Base-by-base conservation (phyloP, 805 yeast genomes). In the Ogataea trehalophila region DNA sequence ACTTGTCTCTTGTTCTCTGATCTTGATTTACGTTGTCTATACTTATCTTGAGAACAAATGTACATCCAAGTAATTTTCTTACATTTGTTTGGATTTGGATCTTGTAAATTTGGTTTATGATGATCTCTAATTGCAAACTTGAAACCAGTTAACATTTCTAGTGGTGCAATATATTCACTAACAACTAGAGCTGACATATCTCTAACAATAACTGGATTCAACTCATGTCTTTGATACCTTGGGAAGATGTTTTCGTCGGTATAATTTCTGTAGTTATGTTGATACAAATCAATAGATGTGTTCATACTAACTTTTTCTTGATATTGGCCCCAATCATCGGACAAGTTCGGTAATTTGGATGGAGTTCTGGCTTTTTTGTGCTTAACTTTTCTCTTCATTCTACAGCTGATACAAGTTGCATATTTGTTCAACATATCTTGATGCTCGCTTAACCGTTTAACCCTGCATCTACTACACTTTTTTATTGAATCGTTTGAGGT, bases 391-490 rank as follows among this genome's bases (percentile, higher is more conserved):
- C 77, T 61, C 47, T 70, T 70, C 22, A 56, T 54, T 35, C 77
- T 55, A 55, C 77, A 73, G 37, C 60, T 65, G 26, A 57, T 22
- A 49, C 77, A 73, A 0, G 77, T 73, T n/a, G 69, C 68, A 53
- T 71, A 73, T 49, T 67, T 69, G n/a, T 51, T 50, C 37, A 72
- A 54, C 37, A 64, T 59, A 6, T 61, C 68, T 3, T 54, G 45
- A 7, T 60, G 54, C 49, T 73, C 77, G 18, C 56, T 53, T 1
- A 55, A 26, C 45, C 77, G 52, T 40, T 69, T 72, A 20, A 69
- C 72, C 16, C 76, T 57, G 51, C 77, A 73, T 36, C 77, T 61
- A 1, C 76, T 66, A 49, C 77, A 73, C 47, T 73, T 73, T 54
- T 63, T 68, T 8, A 66, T 52, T 8, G 55, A 47, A 16, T 56